Evolutionary conservation across 2,329 filamentous ascomycete species (phyloP).

Genomic region (Hymenoscyphus linearis): DNA sequence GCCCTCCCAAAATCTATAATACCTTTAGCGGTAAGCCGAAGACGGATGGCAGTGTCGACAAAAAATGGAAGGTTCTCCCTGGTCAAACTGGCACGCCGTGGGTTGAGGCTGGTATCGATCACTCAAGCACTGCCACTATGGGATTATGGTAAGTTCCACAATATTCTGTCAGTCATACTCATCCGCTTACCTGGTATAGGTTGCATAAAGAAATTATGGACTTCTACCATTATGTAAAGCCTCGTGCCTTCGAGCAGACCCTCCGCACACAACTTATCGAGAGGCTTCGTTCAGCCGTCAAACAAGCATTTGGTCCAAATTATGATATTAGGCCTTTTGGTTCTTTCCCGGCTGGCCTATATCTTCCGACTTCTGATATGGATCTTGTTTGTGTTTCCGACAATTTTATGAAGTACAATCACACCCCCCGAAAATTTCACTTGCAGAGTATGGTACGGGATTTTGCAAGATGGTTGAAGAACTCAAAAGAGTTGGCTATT

Average conservation of each 20-base stretch:
- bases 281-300: conserved; percentile 58
- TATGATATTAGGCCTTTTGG: conserved; percentile 73
- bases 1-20: conserved; percentile 25
- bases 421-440: no score
- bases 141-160: conserved; percentile 48
- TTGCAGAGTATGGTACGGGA: conserved; percentile 30
- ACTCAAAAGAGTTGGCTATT: conserved; percentile 36
- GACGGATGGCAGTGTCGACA: conserved; percentile 32
- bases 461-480: conserved; percentile 45
- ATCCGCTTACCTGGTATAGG: conserved; percentile 40
- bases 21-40: conserved; percentile 17
- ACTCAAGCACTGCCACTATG: conserved; percentile 48
- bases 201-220: conserved; percentile 86
- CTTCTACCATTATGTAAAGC: conserved; percentile 81
- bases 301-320: conserved; percentile 42
- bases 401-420: conserved; percentile 42
- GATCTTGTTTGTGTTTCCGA: conserved; percentile 76
- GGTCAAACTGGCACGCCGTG: conserved; percentile 54
- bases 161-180: conserved; percentile 3
- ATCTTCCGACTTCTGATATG: conserved; percentile 81
- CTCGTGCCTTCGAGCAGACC: conserved; percentile 68
- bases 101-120: conserved; percentile 45
- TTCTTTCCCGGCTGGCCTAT: conserved; percentile 82
- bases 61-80: conserved; percentile 37
- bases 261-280: conserved; percentile 69